Evolutionary conservation across 169 alveolate species (phyloP).

Genomic region (Eimeria tenella): DNA sequence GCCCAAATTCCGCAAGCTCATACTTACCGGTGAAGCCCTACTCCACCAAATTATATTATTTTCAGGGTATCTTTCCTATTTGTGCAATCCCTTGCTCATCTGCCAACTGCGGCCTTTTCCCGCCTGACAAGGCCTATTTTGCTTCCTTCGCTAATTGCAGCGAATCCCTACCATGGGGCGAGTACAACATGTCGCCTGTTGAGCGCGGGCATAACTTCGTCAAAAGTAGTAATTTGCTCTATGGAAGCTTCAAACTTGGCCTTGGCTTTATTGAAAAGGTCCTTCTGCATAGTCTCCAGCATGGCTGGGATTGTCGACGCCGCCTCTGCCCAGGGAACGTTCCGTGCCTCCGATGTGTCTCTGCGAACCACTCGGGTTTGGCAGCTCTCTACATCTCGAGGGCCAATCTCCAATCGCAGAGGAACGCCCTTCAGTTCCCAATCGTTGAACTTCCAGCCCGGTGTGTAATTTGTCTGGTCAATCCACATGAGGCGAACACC

Average conservation of each 20-base stretch:
- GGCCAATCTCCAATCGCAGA: slow-evolving; percentile 98
- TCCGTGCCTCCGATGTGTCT: slow-evolving; percentile 80
- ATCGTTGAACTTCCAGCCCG: slow-evolving; percentile 99
- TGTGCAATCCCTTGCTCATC: too few relatives aligned
- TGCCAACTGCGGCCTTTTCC: too few relatives aligned
- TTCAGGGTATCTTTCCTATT: too few relatives aligned
- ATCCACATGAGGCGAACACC: slow-evolving; percentile 78
- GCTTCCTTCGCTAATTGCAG: too few relatives aligned
- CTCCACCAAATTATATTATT: too few relatives aligned
- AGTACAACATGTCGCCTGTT: slow-evolving; percentile 88
- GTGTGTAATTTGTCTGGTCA: slow-evolving; percentile 97
- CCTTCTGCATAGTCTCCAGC: slow-evolving; percentile 80
- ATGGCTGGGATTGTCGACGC: slow-evolving; percentile 62
- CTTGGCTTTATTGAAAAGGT: slow-evolving; percentile 78
- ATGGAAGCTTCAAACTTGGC: slow-evolving; percentile 70
- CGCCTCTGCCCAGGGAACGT: slow-evolving; percentile 77
- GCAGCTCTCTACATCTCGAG: slow-evolving; percentile 95
- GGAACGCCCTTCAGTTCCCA: slow-evolving; percentile 99
- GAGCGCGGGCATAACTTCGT: slow-evolving; percentile 90
- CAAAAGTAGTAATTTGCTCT: slow-evolving; percentile 76
- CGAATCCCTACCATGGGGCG: slow-evolving; percentile 91
- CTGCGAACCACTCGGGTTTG: slow-evolving; percentile 81
- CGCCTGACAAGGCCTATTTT: too few relatives aligned
- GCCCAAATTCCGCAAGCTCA: too few relatives aligned
- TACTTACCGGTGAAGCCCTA: too few relatives aligned